A percentile compares a stretch with the other conserved stretches of the same genome.
Evolutionary conservation across 1,284 basidiomycete species (phyloP).

Genomic region (Mixia osmundae): DNA sequence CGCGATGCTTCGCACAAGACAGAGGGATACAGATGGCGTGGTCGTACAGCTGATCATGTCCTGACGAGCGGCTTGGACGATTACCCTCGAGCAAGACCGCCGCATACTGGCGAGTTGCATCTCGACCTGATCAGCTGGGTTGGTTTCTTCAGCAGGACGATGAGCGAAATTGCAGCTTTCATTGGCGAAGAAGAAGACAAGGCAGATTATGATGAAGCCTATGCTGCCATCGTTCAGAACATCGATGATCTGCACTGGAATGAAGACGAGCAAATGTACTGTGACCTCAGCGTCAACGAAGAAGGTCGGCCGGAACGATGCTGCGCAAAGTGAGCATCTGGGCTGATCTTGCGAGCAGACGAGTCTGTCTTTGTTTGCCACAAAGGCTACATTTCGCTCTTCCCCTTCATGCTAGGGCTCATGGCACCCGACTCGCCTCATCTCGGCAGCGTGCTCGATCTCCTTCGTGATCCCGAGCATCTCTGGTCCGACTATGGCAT

Average conservation of each 20-base stretch:
- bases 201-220: constrained; percentile 45
- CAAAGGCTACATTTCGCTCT: constrained; percentile 73
- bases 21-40: constrained; percentile 81
- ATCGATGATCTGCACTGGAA: constrained; percentile 88
- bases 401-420: constrained; percentile 65
- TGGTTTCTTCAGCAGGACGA: constrained; percentile 72
- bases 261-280: constrained; percentile 70
- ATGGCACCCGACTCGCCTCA: constrained; percentile 50
- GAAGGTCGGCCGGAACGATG: constrained; percentile 34
- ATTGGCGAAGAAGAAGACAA: constrained; percentile 60
- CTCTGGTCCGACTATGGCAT: constrained; percentile 79
- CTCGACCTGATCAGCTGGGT: constrained; percentile 85
- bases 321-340: neutral
- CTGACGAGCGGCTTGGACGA: constrained; percentile 87
- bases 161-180: constrained; percentile 60
- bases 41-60: constrained; percentile 56
- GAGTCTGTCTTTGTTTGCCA: constrained; percentile 76
- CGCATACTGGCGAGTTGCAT: constrained; percentile 76
- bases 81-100: constrained; percentile 56
- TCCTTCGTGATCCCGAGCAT: constrained; percentile 51
- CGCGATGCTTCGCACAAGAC: too few species aligned
- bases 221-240: constrained; percentile 54
- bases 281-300: constrained; percentile 59
- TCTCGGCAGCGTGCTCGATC: constrained; percentile 50
- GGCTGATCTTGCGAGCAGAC: constrained; percentile 28